Evolutionary conservation across 2,329 filamentous ascomycete genomes (phyloP), one percentile per base, ranked within the genome.

Genomic region (Diaporthe caulivora): DNA sequence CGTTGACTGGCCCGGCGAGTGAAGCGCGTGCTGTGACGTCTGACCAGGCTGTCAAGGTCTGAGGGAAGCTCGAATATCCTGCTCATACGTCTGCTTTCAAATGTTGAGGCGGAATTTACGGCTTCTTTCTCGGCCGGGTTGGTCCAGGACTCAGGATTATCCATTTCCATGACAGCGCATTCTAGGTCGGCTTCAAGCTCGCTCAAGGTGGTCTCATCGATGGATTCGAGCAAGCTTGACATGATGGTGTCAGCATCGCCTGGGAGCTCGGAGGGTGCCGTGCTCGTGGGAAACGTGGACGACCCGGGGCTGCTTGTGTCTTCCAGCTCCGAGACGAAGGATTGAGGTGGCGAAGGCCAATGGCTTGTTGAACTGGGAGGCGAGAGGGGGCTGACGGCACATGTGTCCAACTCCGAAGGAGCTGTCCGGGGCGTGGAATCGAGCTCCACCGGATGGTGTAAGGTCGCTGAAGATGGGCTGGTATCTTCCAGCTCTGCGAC

Each of bases 131-230:
- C 42, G 40, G 26, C 40, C 29, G 40, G 9, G 3, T n/a, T 37
- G 21, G 37, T 7, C 18, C 26, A 31, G 29, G 54, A 18, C 21
- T 55, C 40, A 0, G 68, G 54, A 40, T 37, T 57, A 9, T 70
- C 68, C 68, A 70, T 70, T 42, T 70, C 68, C 40, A 49, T 24
- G 11, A 70, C 31, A 26, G 68, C 68, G 26, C 26, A 47, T 40
- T 70, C 68, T 37, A 70, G 68, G 18, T 70, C 68, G 18, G 51
- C 37, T 21, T 70, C 68, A 17, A 70, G 54, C 54, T 70, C 68
- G 17, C 37, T n/a, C 15, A 70, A 26, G 11, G 68, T 40, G 34
- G 54, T 51, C 54, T 70, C 68, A 10, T 60, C 68, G 26, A 70
- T 60, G 13, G 42, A 17, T 13, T 34, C 57, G 54, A 70, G 42